Base-by-base conservation (phyloP, 192 early-diverging fungal species). In the Kappamyces sp. region DNA sequence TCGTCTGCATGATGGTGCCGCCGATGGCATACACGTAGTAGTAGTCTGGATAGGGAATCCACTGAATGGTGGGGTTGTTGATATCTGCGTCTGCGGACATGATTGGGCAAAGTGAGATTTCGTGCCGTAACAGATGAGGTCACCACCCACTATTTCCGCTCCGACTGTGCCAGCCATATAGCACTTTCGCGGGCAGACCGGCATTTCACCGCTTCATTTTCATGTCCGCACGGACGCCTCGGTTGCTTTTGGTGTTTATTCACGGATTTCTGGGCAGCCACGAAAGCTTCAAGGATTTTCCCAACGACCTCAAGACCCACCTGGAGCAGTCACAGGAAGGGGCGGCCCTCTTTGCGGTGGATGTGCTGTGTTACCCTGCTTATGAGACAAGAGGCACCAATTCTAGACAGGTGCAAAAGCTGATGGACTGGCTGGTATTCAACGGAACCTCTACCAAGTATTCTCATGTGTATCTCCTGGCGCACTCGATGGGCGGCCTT, bases 401-500 rank as follows among this genome's bases (percentile, higher is more conserved):
- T 41, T 58, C 52, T 34, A 32, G 15, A 31, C 54, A 43, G 9
- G 70, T 72, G 5, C 35, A 49, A 8, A 32, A 59, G 54, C 40
- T 72, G 3, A 47, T 62, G 22, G 46, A 60, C 35, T 72, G 62
- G 62, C 54, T 67, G 38, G 55, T 71, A 22, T 36, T 61, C n/a
- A 37, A 41, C 49, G 59, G 22, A 40, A 47, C 59, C 36, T 43
- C 59, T 35, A 14, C 6, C 22, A 60, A 30, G 22, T 58, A 2
- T 31, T 58, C 2, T 58, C 43, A 9, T 31, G 9, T 7, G 9
- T 31, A 5, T 49, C 48, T 49, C 5, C 34, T 15, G 8, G 29
- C n/a, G 22, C 69, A 75, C 39, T 75, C 70, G 9, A 79, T 75
- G 73, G 77, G 76, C 38, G 76, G 76, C 11, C 47, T 78, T 31